Percentiles rank a stretch among this genome's conserved stretches.
Evolutionary conservation across 2,329 filamentous ascomycete genomes (phyloP).

Genomic region (Bipolaris victoriae): DNA sequence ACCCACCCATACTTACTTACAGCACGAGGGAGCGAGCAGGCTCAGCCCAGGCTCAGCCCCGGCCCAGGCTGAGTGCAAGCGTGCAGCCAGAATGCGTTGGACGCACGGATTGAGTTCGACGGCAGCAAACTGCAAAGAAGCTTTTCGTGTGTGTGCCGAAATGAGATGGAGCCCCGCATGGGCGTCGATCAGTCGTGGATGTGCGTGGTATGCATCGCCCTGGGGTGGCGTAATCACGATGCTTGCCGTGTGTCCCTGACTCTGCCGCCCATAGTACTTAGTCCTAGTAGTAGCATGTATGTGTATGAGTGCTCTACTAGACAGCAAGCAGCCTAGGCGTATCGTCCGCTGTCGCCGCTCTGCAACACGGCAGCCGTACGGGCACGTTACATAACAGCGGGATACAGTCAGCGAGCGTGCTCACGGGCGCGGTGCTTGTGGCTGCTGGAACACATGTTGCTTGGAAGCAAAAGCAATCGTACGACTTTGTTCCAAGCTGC

Average conservation of each 20-base stretch:
- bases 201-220: neutral
- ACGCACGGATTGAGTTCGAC: slow-evolving; percentile 14
- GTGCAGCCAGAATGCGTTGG: slow-evolving; percentile 1
- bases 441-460: slow-evolving; percentile 4
- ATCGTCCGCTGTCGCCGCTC: too few species aligned
- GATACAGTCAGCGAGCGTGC: neutral
- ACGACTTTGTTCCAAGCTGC: slow-evolving; percentile 12
- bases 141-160: slow-evolving; percentile 16
- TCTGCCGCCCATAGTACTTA: neutral
- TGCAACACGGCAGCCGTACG: too few species aligned
- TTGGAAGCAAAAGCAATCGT: slow-evolving; percentile 9
- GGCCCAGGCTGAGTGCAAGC: neutral
- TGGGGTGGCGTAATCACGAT: slow-evolving; percentile 9
- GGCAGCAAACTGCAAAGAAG: slow-evolving; percentile 16
- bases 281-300: too few species aligned
- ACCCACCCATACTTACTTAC: neutral
- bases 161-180: slow-evolving; percentile 14
- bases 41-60: neutral
- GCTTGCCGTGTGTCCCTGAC: neutral
- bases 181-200: slow-evolving; percentile 17
- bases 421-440: neutral
- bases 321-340: too few species aligned
- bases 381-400: too few species aligned
- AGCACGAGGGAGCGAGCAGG: neutral
- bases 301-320: too few species aligned